A percentile compares a stretch with the other conserved stretches of the same genome.
Conservation (phyloP, 352 stramenopile genomes). For the Hyaloperonospora arabidopsidis region DNA sequence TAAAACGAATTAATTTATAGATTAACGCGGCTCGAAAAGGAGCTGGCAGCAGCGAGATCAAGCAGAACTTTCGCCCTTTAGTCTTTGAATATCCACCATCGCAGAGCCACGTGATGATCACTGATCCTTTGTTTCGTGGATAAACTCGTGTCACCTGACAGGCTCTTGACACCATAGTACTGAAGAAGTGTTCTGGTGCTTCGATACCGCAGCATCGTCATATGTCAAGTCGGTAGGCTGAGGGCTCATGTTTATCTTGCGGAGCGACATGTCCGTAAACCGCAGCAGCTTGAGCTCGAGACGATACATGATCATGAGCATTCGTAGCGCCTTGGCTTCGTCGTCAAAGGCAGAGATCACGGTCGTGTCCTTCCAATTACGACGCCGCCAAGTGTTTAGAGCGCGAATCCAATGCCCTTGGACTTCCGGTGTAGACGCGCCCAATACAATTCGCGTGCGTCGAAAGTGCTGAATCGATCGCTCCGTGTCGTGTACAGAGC, state of each 20-base stretch:
- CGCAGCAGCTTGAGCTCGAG: constrained; percentile 60
- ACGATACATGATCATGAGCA: constrained; percentile 61
- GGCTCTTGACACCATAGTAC: constrained; percentile 11
- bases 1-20: constrained; percentile 19
- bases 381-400: constrained; percentile 64
- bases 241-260: constrained; percentile 31
- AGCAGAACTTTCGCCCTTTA: too few species aligned
- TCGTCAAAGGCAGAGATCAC: constrained; percentile 56
- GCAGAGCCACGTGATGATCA: constrained; percentile 18
- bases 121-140: too few species aligned
- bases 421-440: constrained; percentile 41
- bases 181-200: constrained; percentile 17
- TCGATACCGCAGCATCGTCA: constrained; percentile 2
- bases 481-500: constrained; percentile 68
- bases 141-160: constrained; percentile 24
- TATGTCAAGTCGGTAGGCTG: constrained; percentile 11
- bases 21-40: too few species aligned
- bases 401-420: constrained; percentile 56
- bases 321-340: constrained; percentile 52
- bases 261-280: constrained; percentile 35
- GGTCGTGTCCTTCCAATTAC: constrained; percentile 66
- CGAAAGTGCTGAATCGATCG: constrained; percentile 59
- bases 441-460: constrained; percentile 45
- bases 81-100: constrained; percentile 1
- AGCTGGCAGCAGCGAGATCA: too few species aligned